These are phyloP conservation scores for Talaromyces thailandensis DNA, from an alignment of 495 filamentous ascomycete genomes.

Conservation along the genomic window DNA sequence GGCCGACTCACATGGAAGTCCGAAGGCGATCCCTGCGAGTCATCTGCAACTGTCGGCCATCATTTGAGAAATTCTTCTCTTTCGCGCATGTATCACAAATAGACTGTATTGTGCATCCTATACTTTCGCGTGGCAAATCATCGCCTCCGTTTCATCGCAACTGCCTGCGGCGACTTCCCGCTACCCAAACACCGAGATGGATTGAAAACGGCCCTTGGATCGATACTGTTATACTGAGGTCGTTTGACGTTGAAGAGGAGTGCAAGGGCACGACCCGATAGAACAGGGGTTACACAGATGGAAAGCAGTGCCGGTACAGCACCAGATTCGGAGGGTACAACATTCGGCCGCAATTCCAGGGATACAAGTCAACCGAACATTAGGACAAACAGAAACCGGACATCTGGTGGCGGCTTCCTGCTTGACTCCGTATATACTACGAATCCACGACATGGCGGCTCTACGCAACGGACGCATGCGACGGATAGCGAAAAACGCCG, in stretches of 20 bases:
- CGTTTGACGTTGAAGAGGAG: background rate
- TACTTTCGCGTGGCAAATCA: background rate
- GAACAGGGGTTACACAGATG: constrained; percentile 11
- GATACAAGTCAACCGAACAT: constrained; percentile 22
- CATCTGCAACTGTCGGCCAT: background rate
- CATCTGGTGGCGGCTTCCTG: constrained; percentile 37
- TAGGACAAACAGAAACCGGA: constrained; percentile 23
- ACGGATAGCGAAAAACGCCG: constrained; percentile 21
- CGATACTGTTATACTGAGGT: background rate
- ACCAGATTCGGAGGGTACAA: constrained; percentile 33
- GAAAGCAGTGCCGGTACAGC: constrained; percentile 20
- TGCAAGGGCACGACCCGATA: background rate
- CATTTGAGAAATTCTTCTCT: background rate
- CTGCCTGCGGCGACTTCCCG: constrained; percentile 11
- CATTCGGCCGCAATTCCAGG: constrained; percentile 31
- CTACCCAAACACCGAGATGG: constrained; percentile 3
- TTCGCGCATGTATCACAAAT: background rate
- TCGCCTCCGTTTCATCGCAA: constrained; percentile 2
- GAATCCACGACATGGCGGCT: constrained; percentile 15
- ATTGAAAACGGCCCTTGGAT: background rate
- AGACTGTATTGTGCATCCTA: background rate
- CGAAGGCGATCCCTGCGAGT: background rate
- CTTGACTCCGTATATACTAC: constrained; percentile 30
- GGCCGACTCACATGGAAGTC: background rate
- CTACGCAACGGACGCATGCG: constrained; percentile 17